Conservation (phyloP, 23 red algal genomes). For the Gracilaria domingensis region DNA sequence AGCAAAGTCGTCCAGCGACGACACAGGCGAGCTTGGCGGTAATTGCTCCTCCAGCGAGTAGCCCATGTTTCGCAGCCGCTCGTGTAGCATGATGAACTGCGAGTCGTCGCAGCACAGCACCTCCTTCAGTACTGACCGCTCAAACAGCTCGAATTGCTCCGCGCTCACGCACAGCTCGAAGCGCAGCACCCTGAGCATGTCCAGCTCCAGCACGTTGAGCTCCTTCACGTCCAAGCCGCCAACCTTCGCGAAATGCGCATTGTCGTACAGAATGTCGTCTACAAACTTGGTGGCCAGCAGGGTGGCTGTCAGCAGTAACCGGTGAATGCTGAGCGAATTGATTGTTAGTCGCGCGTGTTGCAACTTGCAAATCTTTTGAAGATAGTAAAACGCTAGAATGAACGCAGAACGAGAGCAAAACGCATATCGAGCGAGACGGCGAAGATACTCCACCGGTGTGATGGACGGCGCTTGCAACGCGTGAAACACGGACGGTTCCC, state of each 20-base stretch:
- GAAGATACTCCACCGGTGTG: conserved; percentile 54
- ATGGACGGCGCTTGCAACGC: conserved; percentile 59
- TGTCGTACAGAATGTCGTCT: conserved; percentile 87
- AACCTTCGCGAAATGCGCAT: conserved; percentile 87
- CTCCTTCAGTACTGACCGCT: not conserved
- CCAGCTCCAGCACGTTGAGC: conserved; percentile 81
- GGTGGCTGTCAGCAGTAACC: conserved; percentile 82
- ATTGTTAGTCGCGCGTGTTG: not conserved
- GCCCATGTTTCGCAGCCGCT: conserved; percentile 55
- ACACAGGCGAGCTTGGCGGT: conserved; percentile 43
- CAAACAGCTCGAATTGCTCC: conserved; percentile 64
- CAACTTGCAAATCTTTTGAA: conserved; percentile 20
- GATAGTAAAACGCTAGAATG: conserved; percentile 60
- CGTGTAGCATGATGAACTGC: conserved; percentile 25
- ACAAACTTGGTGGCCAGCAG: conserved; percentile 82
- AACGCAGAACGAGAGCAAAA: conserved; percentile 74
- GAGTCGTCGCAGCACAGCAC: conserved; percentile 23
- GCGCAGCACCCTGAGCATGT: conserved; percentile 49
- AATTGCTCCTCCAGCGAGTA: not conserved
- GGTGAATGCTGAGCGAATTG: conserved; percentile 84
- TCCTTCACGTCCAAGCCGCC: conserved; percentile 75
- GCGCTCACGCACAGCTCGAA: conserved; percentile 61
- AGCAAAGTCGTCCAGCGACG: conserved; percentile 31
- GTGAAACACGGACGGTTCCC: conserved; percentile 64
- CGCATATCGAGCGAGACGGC: conserved; percentile 55